A percentile compares a stretch with the other conserved stretches of the same genome.
Conservation (phyloP, 1,139 yeast species). For the Zygosaccharomyces pseudobailii region DNA sequence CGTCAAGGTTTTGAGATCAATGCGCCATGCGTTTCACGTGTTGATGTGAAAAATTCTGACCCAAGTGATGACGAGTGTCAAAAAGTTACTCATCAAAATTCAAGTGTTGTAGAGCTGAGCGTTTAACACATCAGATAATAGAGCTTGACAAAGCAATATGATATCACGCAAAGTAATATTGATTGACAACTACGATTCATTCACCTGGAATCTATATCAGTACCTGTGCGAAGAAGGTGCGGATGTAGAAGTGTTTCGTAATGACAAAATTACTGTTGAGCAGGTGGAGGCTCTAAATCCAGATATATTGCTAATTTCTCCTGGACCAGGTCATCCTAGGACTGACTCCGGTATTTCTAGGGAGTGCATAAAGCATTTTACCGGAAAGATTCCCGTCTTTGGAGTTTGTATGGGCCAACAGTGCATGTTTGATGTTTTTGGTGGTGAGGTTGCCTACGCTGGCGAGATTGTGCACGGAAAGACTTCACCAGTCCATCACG, state of each 20-base stretch:
- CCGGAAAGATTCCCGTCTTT: constrained; percentile 82
- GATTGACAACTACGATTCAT: constrained; percentile 96
- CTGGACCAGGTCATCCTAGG: constrained; percentile 96
- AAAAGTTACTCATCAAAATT: not conserved
- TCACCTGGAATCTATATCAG: constrained; percentile 95
- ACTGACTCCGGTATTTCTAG: constrained; percentile 87
- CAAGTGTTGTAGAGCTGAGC: not conserved
- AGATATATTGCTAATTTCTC: constrained; percentile 78
- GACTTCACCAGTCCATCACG: constrained; percentile 83
- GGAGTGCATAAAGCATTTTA: constrained; percentile 62
- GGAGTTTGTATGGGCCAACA: constrained; percentile 99
- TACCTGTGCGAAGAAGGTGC: constrained; percentile 85
- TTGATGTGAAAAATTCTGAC: constrained; percentile 2
- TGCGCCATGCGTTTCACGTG: not conserved
- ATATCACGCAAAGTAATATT: constrained; percentile 49
- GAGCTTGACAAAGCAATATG: not conserved
- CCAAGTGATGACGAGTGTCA: not conserved
- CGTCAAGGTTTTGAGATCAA: constrained; percentile 1
- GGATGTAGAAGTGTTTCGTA: constrained; percentile 75
- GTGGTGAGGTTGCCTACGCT: constrained; percentile 86
- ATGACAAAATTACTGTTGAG: constrained; percentile 71
- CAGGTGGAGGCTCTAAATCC: constrained; percentile 68
- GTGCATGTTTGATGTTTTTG: constrained; percentile 89
- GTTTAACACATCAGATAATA: not conserved
- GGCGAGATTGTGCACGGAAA: constrained; percentile 98